Percentiles rank a stretch among this genome's conserved stretches.
phyloP scores from a whole-genome alignment of 257 asterid genomes.

The Verbena officinalis region DNA sequence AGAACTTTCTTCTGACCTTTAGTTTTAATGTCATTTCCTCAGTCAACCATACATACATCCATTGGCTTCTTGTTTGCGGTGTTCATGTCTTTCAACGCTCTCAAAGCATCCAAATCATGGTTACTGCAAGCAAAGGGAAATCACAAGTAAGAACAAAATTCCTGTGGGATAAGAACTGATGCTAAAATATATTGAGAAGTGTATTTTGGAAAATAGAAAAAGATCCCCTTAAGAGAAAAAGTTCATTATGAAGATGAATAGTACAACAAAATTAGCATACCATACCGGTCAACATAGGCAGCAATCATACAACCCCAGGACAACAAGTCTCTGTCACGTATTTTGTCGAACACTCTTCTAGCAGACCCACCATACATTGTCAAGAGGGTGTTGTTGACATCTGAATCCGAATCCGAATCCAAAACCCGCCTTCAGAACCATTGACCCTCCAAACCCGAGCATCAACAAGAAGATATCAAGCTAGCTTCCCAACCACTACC shows the following conservation, averaged over 20 bases:
- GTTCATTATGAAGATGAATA: no score
- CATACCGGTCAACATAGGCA: conserved; percentile 68
- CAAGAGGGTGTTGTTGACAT: conserved; percentile 57
- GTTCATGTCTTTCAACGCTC: conserved; percentile 53
- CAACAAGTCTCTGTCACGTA: conserved; percentile 59
- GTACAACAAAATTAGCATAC: not conserved
- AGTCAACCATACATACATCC: conserved; percentile 74
- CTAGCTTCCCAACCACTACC: no score
- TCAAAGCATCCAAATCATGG: conserved; percentile 49
- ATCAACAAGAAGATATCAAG: no score
- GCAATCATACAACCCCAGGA: conserved; percentile 86
- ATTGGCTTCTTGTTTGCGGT: conserved; percentile 50
- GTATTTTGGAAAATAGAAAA: no score
- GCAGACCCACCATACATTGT: conserved; percentile 54
- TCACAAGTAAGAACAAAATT: not conserved
- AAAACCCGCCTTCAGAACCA: conserved; percentile 51
- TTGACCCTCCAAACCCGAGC: conserved; percentile 57
- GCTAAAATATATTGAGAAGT: no score
- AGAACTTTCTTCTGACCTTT: conserved; percentile 60
- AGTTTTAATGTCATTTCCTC: conserved; percentile 50
- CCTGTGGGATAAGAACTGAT: no score
- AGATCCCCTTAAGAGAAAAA: no score
- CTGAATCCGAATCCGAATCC: conserved; percentile 47
- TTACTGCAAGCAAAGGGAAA: conserved; percentile 41
- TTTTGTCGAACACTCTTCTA: conserved; percentile 62